Evolutionary conservation across 2,329 filamentous ascomycete genomes (phyloP), one percentile per base, ranked within the genome.

Genomic region (Coniochaeta ligniaria): DNA sequence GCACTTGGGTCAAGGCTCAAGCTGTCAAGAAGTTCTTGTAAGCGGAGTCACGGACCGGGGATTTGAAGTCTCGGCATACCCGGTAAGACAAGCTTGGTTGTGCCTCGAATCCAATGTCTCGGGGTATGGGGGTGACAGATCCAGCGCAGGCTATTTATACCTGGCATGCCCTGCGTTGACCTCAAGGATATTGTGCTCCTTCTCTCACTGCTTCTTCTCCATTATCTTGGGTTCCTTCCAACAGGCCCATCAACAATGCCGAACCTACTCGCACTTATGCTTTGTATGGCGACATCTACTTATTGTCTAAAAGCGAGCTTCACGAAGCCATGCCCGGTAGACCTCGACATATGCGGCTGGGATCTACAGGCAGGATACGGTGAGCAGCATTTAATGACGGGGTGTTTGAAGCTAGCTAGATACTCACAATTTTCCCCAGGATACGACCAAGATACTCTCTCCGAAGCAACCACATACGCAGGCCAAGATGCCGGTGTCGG

Each of bases 331-430:
- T 61, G 60, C 35, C 55, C 56, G 2, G 17, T 59, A 12, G 60
- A 61, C 35, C 26, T 28, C 16, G 60, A 61, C 33, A 61, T 61
- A 12, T 61, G 60, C 33, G 60, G 60, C 20, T 61, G 60, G 60
- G 60, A 57, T 16, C 43, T 61, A 22, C 60, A 61, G 31, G 24
- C 60, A 4, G 33, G 41, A 22, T 61, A 61, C n/a, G 60, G 60
- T 61, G 7, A 43, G 36, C 20, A 20, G 3, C 24, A n/a, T 12
- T 12, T 16, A 41, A 20, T 5, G 38, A n/a, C n/a, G 3, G 16
- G 3, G 17, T 20, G 38, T 16, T n/a, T 36, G 35, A 9, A 36
- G 35, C 35, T 14, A 14, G 35, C 35, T 36, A 14, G 7, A 14
- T 9, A 14, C 14, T 52, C 47, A 52, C 22, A 47, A 47, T 14